Percentiles rank a stretch among this genome's conserved stretches.
These are phyloP conservation scores for Scytalidium sp. DNA, from an alignment of 2,329 filamentous ascomycete species.

Conservation along the genomic window DNA sequence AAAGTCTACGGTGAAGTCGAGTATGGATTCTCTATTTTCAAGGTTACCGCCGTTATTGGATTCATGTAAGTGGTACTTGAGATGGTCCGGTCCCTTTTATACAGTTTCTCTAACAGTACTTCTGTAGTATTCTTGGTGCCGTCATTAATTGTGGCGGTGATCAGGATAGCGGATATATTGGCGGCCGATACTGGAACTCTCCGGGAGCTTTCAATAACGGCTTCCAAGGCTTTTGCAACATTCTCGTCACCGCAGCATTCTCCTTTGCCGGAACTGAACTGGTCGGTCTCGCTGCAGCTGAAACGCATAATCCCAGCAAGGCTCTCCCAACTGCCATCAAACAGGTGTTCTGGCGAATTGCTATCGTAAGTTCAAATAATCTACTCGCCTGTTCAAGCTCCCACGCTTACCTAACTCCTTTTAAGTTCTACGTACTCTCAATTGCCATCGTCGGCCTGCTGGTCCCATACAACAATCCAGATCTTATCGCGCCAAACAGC, in stretches of 20 bases:
- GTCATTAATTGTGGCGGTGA: slow-evolving; percentile 83
- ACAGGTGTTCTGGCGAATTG: slow-evolving; percentile 96
- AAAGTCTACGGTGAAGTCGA: slow-evolving; percentile 88
- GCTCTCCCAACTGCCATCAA: slow-evolving; percentile 84
- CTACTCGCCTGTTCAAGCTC: slow-evolving; percentile 13
- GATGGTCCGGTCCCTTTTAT: background rate
- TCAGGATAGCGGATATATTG: slow-evolving; percentile 73
- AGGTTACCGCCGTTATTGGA: slow-evolving; percentile 81
- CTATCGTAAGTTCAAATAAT: slow-evolving; percentile 49
- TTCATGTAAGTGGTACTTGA: slow-evolving; percentile 65
- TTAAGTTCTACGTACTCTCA: slow-evolving; percentile 76
- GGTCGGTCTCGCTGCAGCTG: slow-evolving; percentile 73
- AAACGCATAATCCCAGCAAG: slow-evolving; percentile 76
- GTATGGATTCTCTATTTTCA: slow-evolving; percentile 83
- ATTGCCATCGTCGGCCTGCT: slow-evolving; percentile 79
- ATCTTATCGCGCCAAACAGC: slow-evolving; percentile 57
- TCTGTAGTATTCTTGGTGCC: slow-evolving; percentile 72
- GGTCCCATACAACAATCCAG: slow-evolving; percentile 67
- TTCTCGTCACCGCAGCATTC: slow-evolving; percentile 75
- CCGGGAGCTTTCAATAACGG: slow-evolving; percentile 82
- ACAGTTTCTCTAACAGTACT: slow-evolving; percentile 13
- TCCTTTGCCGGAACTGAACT: slow-evolving; percentile 76
- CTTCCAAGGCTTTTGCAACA: slow-evolving; percentile 76
- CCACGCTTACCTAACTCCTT: slow-evolving; percentile 53
- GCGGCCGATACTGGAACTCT: slow-evolving; percentile 70